phyloP scores from a whole-genome alignment of 2,329 filamentous ascomycete species.

The Talaromyces sp. region DNA sequence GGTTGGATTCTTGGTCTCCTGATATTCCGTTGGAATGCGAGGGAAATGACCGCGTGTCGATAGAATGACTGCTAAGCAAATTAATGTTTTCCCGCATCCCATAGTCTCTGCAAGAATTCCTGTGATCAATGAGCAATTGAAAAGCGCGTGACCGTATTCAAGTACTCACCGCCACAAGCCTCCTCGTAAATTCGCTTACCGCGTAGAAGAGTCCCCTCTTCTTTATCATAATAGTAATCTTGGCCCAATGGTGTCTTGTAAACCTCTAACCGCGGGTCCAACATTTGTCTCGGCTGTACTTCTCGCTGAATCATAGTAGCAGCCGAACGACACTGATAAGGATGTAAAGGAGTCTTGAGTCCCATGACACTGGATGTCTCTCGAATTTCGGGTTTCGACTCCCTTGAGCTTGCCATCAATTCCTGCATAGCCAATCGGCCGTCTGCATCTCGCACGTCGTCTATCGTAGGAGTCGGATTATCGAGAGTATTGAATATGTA shows the following conservation, averaged over 20 bases:
- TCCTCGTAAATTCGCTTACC: constrained; percentile 72
- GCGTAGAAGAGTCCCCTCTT: constrained; percentile 58
- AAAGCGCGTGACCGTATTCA: not conserved
- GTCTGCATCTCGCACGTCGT: constrained; percentile 31
- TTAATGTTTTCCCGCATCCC: constrained; percentile 77
- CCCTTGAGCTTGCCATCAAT: constrained; percentile 27
- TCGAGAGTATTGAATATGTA: constrained; percentile 50
- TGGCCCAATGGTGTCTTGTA: constrained; percentile 59
- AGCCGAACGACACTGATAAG: constrained; percentile 75
- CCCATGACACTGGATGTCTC: constrained; percentile 30
- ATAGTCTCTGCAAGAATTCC: constrained; percentile 48
- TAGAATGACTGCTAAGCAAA: constrained; percentile 72
- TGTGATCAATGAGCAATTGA: constrained; percentile 17
- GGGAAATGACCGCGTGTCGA: constrained; percentile 69
- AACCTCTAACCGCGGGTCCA: constrained; percentile 69
- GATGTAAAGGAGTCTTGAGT: constrained; percentile 61
- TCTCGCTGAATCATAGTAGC: constrained; percentile 84
- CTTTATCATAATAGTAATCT: constrained; percentile 67
- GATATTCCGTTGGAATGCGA: constrained; percentile 60
- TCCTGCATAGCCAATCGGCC: constrained; percentile 37
- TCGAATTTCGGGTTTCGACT: constrained; percentile 16
- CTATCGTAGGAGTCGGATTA: constrained; percentile 36
- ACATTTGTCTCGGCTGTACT: constrained; percentile 56
- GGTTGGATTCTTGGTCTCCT: constrained; percentile 41
- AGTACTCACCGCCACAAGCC: constrained; percentile 61